Evolutionary conservation across 148 eudicot genomes (phyloP).

Genomic region (Hydrangea macrophylla): DNA sequence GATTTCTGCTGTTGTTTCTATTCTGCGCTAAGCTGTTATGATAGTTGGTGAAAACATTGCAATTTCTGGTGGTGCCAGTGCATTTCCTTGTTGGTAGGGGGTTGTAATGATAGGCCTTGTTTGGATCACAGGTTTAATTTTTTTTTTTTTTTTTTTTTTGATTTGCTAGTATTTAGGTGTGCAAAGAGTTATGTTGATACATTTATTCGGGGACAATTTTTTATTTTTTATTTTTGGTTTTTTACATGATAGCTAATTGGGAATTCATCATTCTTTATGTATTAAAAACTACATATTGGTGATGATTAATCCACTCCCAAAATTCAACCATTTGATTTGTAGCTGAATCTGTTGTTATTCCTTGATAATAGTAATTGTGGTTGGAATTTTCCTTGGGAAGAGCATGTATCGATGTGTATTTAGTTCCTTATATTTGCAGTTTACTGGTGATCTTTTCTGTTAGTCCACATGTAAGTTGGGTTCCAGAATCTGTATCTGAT

Average conservation of each 20-base stretch:
- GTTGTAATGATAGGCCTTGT: neutral
- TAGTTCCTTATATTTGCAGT: no score
- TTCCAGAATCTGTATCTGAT: no score
- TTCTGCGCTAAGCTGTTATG: slow-evolving; percentile 1
- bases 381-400: no score
- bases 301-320: neutral
- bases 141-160: no score
- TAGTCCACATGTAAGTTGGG: no score
- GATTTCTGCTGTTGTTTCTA: slow-evolving; percentile 21
- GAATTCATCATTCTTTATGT: neutral
- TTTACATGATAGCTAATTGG: neutral
- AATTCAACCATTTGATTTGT: slow-evolving; percentile 1
- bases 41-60: neutral
- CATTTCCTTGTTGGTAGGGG: neutral
- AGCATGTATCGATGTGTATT: no score
- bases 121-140: neutral
- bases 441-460: no score
- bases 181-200: neutral
- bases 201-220: no score
- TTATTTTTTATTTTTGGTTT: neutral
- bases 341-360: neutral
- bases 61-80: neutral
- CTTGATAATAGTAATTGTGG: no score
- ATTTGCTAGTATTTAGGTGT: slow-evolving; percentile 5
- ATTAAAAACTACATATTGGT: neutral